A percentile compares a stretch with the other conserved stretches of the same genome.
Evolutionary conservation across 768 basidiomycete species (phyloP).

Genomic region (Mycena rebaudengoi): DNA sequence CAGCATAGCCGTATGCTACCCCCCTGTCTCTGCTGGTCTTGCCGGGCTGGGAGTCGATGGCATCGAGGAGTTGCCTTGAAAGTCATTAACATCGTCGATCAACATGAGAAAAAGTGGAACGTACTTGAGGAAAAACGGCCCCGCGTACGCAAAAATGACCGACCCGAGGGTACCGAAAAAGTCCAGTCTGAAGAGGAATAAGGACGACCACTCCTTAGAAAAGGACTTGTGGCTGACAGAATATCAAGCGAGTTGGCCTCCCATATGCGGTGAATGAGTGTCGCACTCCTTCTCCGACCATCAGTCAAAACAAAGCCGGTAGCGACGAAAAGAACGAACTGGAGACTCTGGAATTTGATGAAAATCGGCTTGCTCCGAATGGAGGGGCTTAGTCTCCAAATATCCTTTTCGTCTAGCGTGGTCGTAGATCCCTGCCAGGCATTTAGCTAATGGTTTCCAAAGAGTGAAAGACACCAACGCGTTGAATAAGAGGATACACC

Average conservation of each 20-base stretch:
- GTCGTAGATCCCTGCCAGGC: conserved; percentile 48
- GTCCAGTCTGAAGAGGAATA: conserved; percentile 57
- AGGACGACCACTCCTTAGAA: not conserved
- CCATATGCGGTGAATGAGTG: conserved; percentile 53
- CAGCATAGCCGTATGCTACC: conserved; percentile 80
- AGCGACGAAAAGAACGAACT: not conserved
- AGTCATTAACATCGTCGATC: not conserved
- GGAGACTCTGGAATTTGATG: conserved; percentile 47
- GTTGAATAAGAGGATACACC: conserved; percentile 70
- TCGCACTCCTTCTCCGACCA: conserved; percentile 12
- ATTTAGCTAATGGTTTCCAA: not conserved
- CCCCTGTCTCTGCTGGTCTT: conserved; percentile 61
- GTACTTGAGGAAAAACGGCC: conserved; percentile 87
- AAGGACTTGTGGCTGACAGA: conserved; percentile 38
- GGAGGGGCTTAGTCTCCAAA: conserved; percentile 78
- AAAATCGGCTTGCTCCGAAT: conserved; percentile 73
- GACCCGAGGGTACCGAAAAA: conserved; percentile 71
- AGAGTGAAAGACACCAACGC: conserved; percentile 8
- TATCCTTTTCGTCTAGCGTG: conserved; percentile 74
- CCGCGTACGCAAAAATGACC: conserved; percentile 78
- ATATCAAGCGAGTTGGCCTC: conserved; percentile 57
- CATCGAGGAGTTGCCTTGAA: conserved; percentile 20
- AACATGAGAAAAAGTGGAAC: conserved; percentile 28
- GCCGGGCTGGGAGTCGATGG: conserved; percentile 47
- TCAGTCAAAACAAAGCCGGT: not conserved